phyloP scores from a whole-genome alignment of 192 early-diverging fungal genomes.

The Blastocladiella britannica region DNA sequence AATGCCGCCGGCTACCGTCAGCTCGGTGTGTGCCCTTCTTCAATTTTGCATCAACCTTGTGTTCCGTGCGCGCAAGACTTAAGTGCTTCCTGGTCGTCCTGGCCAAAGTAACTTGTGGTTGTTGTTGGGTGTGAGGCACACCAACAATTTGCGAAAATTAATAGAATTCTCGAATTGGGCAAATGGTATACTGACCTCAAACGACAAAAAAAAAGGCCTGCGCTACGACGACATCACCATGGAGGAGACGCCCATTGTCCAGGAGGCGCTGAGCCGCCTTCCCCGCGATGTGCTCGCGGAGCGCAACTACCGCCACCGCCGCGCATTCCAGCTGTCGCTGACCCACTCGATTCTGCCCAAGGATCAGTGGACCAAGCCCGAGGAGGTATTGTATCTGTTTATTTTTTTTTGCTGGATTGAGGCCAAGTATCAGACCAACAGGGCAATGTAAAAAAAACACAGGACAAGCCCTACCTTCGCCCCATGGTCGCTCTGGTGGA shows the following conservation, averaged over 20 bases:
- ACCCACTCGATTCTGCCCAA: conserved; percentile 44
- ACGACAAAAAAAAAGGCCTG: no score
- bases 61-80: no score
- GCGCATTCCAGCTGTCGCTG: conserved; percentile 54
- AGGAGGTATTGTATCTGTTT: conserved; percentile 26
- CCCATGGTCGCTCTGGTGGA: conserved; percentile 62
- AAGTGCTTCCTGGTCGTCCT: no score
- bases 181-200: no score
- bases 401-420: no score
- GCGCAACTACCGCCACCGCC: conserved; percentile 58
- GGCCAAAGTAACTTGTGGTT: no score
- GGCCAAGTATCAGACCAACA: no score
- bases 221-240: conserved; percentile 75
- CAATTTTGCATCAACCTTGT: no score
- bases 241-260: conserved; percentile 60
- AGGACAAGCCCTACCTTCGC: conserved; percentile 68
- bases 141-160: no score
- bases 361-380: conserved; percentile 51
- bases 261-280: conserved; percentile 64
- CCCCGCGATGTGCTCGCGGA: conserved; percentile 38
- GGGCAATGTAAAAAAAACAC: no score
- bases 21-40: conserved; percentile 33
- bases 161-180: no score
- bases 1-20: conserved; percentile 46
- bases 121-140: no score